Conservation (phyloP, 2,329 filamentous ascomycete species). For the Nothophaeocryptopus gaeumannii region DNA sequence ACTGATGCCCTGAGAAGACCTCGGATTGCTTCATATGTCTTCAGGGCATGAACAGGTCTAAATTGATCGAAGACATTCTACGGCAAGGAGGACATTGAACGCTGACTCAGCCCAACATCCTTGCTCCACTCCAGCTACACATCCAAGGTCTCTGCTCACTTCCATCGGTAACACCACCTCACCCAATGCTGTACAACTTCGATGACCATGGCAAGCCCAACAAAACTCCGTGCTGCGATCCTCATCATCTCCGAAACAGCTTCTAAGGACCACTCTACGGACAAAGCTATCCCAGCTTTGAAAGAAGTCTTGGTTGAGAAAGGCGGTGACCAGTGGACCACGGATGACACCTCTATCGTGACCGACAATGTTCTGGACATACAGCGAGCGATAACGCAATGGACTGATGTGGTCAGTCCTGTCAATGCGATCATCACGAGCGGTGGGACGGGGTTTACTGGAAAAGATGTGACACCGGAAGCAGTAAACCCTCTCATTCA, state of each 20-base stretch:
- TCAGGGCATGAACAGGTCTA: too few relatives aligned
- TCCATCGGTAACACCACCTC: too few relatives aligned
- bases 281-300: constrained; percentile 67
- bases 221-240: constrained; percentile 67
- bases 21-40: too few relatives aligned
- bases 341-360: constrained; percentile 70
- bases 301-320: constrained; percentile 66
- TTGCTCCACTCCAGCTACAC: too few relatives aligned
- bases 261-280: constrained; percentile 71
- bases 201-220: constrained; percentile 4
- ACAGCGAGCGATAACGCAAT: constrained; percentile 67
- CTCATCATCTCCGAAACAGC: constrained; percentile 91
- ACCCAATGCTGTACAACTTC: too few relatives aligned
- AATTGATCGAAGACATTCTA: too few relatives aligned
- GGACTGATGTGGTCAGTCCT: constrained; percentile 62
- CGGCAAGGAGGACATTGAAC: too few relatives aligned
- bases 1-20: too few relatives aligned
- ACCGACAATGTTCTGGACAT: constrained; percentile 73
- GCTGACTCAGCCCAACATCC: too few relatives aligned
- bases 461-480: constrained; percentile 85
- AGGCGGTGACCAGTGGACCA: constrained; percentile 68
- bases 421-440: constrained; percentile 82
- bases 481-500: constrained; percentile 77
- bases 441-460: constrained; percentile 89
- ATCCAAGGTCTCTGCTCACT: too few relatives aligned